Percentiles rank a stretch among this genome's conserved stretches.
Conservation (phyloP, 495 filamentous ascomycete genomes). For the Glutinoglossum americanum region DNA sequence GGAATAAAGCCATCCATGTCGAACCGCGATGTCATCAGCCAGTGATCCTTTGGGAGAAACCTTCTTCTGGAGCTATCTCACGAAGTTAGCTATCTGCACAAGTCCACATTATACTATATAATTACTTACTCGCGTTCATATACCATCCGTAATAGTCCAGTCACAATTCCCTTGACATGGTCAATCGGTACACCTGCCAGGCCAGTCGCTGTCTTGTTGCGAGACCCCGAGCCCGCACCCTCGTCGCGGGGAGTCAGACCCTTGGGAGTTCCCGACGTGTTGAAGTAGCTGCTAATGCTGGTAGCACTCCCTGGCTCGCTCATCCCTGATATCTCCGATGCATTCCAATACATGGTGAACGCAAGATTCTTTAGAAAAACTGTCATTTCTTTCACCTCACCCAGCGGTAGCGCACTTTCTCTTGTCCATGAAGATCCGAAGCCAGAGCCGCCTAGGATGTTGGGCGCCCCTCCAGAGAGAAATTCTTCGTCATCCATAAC, state of each 20-base stretch:
- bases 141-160: constrained; percentile 65
- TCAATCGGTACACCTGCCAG: constrained; percentile 53
- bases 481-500: constrained; percentile 89
- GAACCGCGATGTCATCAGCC: constrained; percentile 84
- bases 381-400: constrained; percentile 51
- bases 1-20: constrained; percentile 82
- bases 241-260: not conserved
- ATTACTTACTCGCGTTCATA: constrained; percentile 64
- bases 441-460: constrained; percentile 18
- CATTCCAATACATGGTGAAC: constrained; percentile 75
- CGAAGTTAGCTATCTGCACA: not conserved
- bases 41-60: constrained; percentile 65
- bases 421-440: constrained; percentile 24
- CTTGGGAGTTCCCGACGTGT: constrained; percentile 12
- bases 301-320: constrained; percentile 23
- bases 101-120: not conserved
- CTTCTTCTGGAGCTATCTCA: constrained; percentile 44
- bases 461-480: constrained; percentile 23
- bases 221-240: not conserved
- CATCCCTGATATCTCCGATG: constrained; percentile 38
- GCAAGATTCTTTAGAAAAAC: constrained; percentile 82
- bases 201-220: constrained; percentile 16
- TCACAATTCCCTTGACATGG: constrained; percentile 60
- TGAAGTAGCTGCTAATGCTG: constrained; percentile 37
- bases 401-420: constrained; percentile 46